Evolutionary conservation across 768 basidiomycete species (phyloP).

Genomic region (Mycena crocata): DNA sequence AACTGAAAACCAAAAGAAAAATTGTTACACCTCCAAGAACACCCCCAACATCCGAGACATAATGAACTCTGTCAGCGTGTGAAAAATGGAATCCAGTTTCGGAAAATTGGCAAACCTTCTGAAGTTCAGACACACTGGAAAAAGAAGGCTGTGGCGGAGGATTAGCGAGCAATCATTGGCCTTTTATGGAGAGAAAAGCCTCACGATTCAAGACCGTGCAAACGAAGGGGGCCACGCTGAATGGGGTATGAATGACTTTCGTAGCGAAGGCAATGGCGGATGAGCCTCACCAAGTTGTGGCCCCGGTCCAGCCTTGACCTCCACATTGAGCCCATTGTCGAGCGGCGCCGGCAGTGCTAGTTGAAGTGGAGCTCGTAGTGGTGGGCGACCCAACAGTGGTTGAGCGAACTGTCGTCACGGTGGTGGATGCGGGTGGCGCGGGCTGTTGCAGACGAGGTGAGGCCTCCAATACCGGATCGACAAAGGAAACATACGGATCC

Average conservation of each 20-base stretch:
- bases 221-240: slow-evolving; percentile 1
- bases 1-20: too few relatives aligned
- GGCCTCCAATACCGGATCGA: neutral
- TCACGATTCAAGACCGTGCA: neutral
- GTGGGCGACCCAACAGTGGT: neutral
- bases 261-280: too few relatives aligned
- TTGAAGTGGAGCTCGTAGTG: neutral
- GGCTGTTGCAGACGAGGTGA: neutral
- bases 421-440: neutral
- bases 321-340: slow-evolving; percentile 14
- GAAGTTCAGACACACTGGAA: slow-evolving; percentile 15
- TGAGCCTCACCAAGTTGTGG: neutral
- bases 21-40: too few relatives aligned
- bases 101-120: too few relatives aligned
- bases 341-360: neutral
- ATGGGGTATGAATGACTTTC: neutral
- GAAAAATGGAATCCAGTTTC: too few relatives aligned
- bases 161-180: neutral
- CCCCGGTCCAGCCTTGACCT: slow-evolving; percentile 10
- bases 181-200: neutral
- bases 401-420: neutral
- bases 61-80: too few relatives aligned
- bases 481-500: neutral
- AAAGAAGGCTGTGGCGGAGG: neutral
- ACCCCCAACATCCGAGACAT: too few relatives aligned